Base-by-base conservation (phyloP, 148 eudicot species). In the Rhododendron williamsianum region DNA sequence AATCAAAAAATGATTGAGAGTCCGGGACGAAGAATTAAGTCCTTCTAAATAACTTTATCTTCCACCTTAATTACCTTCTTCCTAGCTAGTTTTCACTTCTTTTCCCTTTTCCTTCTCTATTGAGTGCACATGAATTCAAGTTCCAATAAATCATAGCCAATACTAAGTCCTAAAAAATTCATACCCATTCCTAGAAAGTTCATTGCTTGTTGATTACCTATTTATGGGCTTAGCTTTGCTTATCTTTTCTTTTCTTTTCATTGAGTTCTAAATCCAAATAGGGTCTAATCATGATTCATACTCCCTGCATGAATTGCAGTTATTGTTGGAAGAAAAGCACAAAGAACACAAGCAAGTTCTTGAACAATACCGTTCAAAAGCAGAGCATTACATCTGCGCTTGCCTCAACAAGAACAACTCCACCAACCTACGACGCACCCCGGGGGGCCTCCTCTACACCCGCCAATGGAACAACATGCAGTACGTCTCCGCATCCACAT, bases 401-500 rank as follows among this genome's bases (percentile, higher is more conserved):
- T 91, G 93, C 83, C 90, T 96, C 15, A 86, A 89, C 88, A 91
- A 82, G 80, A 95, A 93, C 93, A 91, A 89, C 43, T 86, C 84
- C 45, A 91, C 87, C 76, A 93, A 94, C 52, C 92, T 93, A 1
- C 87, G 83, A 8, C 95, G 91, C 35, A 96, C 96, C 87, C 93
- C 94, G 3, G 97, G 96, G 8, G 99, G 99, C 0, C 94, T 96
- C 45, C 79, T 95, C 49, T 94, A 87, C 91, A 85, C 91, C 23
- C 87, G 98, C 11, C 93, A 91, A 88, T 95, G 99, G 99, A 96
- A 96, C 95, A 96, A 96, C 88, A 93, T 96, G 97, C 99, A 96
- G 79, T 96, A 96, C 76, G 99, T 94, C 15, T 89, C 99, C 1
- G 86, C 92, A 0, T 93, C 97, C 0, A 16, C 91, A 2, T 92